Evolutionary conservation across 2,329 filamentous ascomycete species (phyloP), one percentile per base, ranked within the genome.

Genomic region (Colletotrichum spinosum): DNA sequence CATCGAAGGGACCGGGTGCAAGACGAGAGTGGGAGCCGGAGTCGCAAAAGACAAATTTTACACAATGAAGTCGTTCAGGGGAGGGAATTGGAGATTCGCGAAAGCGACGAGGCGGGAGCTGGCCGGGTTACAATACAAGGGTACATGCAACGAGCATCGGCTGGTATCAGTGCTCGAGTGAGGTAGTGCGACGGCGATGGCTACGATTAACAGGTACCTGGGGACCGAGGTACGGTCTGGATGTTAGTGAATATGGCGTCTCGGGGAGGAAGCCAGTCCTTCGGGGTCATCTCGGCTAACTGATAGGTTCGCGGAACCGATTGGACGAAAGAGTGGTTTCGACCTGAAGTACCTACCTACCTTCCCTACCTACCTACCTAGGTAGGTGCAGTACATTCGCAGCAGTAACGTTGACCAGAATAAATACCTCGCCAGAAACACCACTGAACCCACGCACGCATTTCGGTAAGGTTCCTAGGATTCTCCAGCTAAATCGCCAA

Each of bases 41-140:
- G 60, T 67, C 64, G 64, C 64, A 67, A 67, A 65, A 49, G 49
- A 41, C 55, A 55, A 46, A 34, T 55, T 55, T 65, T 54, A 42
- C 35, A 65, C 33, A 11, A 46, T 35, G 34, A 50, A n/a, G 35
- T 17, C 42, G 35, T 55, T 52, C 34, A 45, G 52, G 41, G 48
- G 15, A 17, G 54, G 59, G 63, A 66, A 63, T 57, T 63, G 52
- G 17, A 57, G 52, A 59, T 65, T 65, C 59, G 58, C 63, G 63
- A 61, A 55, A 41, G 41, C 62, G 42, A 52, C 42, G 56, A 65
- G 48, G 25, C 58, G 52, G 46, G 41, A 65, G 61, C 55, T 54
- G 55, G 45, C 58, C 51, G 42, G 34, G 37, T 11, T 38, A 35
- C 41, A 37, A 34, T 45, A 34, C 25, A 33, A 33, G 41, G 15